Evolutionary conservation across 768 basidiomycete species (phyloP), one percentile per base, ranked within the genome.

Genomic region (Termitomyces sp.): DNA sequence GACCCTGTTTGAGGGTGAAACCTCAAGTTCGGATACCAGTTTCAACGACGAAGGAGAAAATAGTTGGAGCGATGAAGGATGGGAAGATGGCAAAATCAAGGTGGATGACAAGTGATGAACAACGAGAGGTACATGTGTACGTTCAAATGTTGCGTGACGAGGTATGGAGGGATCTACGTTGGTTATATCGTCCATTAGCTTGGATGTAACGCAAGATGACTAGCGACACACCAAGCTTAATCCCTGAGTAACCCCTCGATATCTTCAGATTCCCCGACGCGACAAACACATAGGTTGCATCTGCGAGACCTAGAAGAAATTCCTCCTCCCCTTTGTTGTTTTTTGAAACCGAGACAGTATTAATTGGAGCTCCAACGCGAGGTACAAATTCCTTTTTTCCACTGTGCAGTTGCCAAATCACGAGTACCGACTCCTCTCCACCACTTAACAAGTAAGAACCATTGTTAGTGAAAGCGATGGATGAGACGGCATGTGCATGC

Each of bases 401-500:
- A 0, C 87, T 84, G 59, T 92, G 87, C 41, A 99, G 68, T 66
- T 97, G 93, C 97, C 97, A 99, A 56, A 96, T 87, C 38, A 98
- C 95, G n/a, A 99, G 71, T 10, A 98, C 96, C 32, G 89, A 82
- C 68, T 98, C 97, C 69, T 97, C 93, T 44, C 97, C 97, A 58
- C 93, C 96, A 57, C 90, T 95, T 46, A 98, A 71, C 17, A 99
- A 71, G 68, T 97, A 96, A 8, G 93, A 88, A 12, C 97, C 97
- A 60, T 96, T 94, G 12, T 85, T 71, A 0, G 93, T 90, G 69
- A 98, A 99, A 0, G 85, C 76, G 26, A 99, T 68, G 1, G 92
- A 87, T 3, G 89, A 85, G 17, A 98, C 90, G 3, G 93, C 82
- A 67, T 98, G 96, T 2, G 96, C 90, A 66, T 99, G 97, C 97